phyloP scores from a whole-genome alignment of 768 basidiomycete genomes.

The Auricularia sp. region DNA sequence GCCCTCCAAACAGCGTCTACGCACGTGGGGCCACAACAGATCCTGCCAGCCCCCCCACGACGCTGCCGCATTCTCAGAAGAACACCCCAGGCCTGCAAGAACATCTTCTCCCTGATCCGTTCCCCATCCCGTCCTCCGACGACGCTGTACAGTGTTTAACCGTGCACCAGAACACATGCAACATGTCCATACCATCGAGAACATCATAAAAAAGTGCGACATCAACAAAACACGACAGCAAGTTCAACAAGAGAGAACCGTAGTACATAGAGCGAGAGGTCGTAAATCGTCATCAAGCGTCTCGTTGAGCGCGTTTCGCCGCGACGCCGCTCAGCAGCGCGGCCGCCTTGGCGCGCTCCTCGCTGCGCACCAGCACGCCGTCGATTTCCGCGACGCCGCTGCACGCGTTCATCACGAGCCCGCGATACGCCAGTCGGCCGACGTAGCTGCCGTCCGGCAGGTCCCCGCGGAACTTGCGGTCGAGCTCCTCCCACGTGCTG shows the following conservation, averaged over 20 bases:
- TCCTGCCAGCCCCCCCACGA: no score
- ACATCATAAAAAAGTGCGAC: background rate
- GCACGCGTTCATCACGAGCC: conserved; percentile 74
- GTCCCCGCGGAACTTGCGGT: conserved; percentile 77
- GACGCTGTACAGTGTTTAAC: no score
- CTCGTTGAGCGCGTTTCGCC: background rate
- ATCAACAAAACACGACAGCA: background rate
- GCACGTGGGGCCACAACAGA: no score
- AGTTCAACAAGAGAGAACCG: no score
- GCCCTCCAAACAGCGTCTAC: no score
- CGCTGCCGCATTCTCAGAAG: no score
- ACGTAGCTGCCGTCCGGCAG: conserved; percentile 84
- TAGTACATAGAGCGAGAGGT: background rate
- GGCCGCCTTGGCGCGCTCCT: conserved; percentile 78
- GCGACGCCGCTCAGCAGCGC: conserved; percentile 43
- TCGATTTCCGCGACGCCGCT: conserved; percentile 61
- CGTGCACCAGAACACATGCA: background rate
- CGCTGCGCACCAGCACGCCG: conserved; percentile 71
- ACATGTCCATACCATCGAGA: background rate
- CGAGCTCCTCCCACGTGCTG: conserved; percentile 59
- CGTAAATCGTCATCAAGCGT: background rate
- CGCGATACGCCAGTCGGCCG: conserved; percentile 81
- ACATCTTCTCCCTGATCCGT: no score
- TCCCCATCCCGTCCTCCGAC: no score
- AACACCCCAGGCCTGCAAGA: no score